Base-by-base conservation (phyloP, 306 rosid species). In the Lathyrus sativus region DNA sequence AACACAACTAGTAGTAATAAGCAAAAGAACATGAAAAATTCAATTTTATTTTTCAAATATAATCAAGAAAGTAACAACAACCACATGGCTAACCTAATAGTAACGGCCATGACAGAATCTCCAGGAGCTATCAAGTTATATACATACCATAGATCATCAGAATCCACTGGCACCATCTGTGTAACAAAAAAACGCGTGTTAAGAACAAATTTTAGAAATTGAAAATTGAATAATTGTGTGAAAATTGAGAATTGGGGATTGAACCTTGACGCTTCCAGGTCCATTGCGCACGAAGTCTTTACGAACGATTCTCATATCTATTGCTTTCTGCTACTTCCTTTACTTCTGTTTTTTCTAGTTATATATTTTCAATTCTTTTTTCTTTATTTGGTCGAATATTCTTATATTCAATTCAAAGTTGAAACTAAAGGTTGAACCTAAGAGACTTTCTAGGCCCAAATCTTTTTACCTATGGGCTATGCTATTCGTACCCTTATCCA, bases 181-280 rank as follows among this genome's bases (percentile, higher is more conserved):
- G 81, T 3, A n/a, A 33, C 5, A 2, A 46, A 41, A 43, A 51
- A 37, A 19, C 14, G 2, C 3, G 10, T 1, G 12, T 35, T 5
- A 49, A n/a, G 2, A 6, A 42, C 14, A 7, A 59, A 45, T 22
- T 41, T 10, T 10, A 13, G 1, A 45, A 29, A 1, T 44, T 24
- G 58, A n/a, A 15, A 29, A 29, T 22, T 26, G 2, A 35, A 3
- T 7, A 9, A 26, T 22, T 11, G 63, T 6, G 7, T 3, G 17
- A 44, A 28, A 69, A 51, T 69, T 13, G 49, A 29, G 60, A 29
- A 41, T 38, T 38, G 14, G 74, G 67, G 15, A n/a, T 72, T 53
- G 59, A 53, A 93, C 99, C 97, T 93, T 93, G 41, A 93, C 95
- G 81, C 93, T 88, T 13, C 99, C 99, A 53, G 99, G 87, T 62